Percentiles rank a stretch among this genome's conserved stretches.
phyloP scores from a whole-genome alignment of 768 basidiomycete genomes.

The Boletus pseudo-olivaceus region DNA sequence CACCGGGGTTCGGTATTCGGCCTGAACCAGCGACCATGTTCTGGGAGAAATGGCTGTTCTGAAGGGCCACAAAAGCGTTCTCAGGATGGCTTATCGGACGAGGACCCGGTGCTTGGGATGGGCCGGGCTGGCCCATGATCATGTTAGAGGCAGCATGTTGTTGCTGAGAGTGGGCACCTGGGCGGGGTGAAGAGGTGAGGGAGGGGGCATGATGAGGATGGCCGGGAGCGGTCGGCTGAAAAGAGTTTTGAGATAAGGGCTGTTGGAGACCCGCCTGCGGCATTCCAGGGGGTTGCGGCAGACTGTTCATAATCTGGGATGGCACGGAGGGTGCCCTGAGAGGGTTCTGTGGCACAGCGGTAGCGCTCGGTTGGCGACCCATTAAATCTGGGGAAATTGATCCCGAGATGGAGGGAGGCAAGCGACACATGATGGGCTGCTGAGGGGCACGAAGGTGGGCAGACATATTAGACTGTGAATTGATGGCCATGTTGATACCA shows the following conservation, averaged over 20 bases:
- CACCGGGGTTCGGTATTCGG: slow-evolving; percentile 34
- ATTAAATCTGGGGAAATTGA: slow-evolving; percentile 45
- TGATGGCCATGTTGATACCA: slow-evolving; percentile 43
- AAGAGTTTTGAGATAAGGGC: slow-evolving; percentile 30
- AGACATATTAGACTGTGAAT: slow-evolving; percentile 41
- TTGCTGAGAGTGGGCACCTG: slow-evolving; percentile 27
- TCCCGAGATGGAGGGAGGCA: slow-evolving; percentile 31
- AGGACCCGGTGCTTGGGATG: slow-evolving; percentile 28
- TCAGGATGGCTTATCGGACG: slow-evolving; percentile 47
- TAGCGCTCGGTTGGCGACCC: slow-evolving; percentile 38
- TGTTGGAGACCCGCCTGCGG: slow-evolving; percentile 29
- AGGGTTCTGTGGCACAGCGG: slow-evolving; percentile 41
- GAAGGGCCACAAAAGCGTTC: slow-evolving; percentile 43
- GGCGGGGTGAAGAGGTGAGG: slow-evolving; percentile 31
- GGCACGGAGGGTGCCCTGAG: slow-evolving; percentile 43
- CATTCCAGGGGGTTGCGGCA: slow-evolving; percentile 34
- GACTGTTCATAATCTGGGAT: slow-evolving; percentile 47
- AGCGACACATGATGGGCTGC: slow-evolving; percentile 31
- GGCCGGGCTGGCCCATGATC: slow-evolving; percentile 31
- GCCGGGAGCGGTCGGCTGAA: slow-evolving; percentile 22
- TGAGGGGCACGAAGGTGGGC: slow-evolving; percentile 36
- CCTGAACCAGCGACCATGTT: slow-evolving; percentile 31
- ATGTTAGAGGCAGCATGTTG: slow-evolving; percentile 26
- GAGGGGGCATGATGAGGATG: slow-evolving; percentile 31
- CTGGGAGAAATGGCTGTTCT: slow-evolving; percentile 32